Evolutionary conservation across 257 asterid species (phyloP).

Genomic region (Solanum habrochaites): DNA sequence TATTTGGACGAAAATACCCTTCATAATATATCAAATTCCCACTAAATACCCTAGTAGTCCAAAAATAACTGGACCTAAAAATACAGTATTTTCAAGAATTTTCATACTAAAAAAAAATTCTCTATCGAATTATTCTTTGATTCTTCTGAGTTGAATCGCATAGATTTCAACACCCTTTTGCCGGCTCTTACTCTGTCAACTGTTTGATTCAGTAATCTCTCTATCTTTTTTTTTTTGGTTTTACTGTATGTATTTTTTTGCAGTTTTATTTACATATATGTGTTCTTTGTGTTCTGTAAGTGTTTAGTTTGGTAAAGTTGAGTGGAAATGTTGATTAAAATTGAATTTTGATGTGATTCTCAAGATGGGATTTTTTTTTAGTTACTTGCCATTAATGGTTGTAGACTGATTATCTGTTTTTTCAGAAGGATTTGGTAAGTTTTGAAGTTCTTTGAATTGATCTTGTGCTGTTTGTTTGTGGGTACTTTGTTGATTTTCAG

Average conservation of each 20-base stretch:
- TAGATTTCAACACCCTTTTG: not conserved
- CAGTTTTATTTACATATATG: not conserved
- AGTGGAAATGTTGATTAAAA: not conserved
- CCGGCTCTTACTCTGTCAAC: constrained; percentile 12
- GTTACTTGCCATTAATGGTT: not conserved
- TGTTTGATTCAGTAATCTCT: constrained; percentile 4
- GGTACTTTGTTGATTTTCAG: not conserved
- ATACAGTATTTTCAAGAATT: not conserved
- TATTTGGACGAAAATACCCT: constrained; percentile 29
- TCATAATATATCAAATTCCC: not conserved
- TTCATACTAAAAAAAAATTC: not conserved
- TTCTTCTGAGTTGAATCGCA: not conserved
- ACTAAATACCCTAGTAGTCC: not conserved
- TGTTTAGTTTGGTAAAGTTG: not conserved
- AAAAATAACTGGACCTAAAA: not conserved
- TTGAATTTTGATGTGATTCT: not conserved
- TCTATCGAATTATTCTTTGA: not conserved
- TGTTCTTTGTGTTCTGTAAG: not conserved
- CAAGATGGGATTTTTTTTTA: not conserved
- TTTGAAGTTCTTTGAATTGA: not conserved
- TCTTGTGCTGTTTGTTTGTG: not conserved
- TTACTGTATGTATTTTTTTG: not conserved
- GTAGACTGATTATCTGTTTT: constrained; percentile 1
- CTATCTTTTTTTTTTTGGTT: not conserved
- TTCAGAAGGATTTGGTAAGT: constrained; percentile 1